These are phyloP conservation scores for Salix caprea DNA, from an alignment of 345 rosid species.

Conservation along the genomic window DNA sequence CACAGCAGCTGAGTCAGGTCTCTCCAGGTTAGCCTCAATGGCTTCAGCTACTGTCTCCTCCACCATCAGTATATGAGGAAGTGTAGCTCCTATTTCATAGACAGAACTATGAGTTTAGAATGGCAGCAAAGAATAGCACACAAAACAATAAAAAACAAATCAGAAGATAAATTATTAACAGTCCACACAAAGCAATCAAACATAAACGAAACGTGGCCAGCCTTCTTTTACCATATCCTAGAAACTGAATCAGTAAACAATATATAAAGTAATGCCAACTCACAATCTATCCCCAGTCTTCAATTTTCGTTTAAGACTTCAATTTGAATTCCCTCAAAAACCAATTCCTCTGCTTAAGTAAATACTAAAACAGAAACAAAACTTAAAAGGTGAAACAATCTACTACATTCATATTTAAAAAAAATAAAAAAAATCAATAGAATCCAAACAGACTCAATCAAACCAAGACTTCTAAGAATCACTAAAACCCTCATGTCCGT, in stretches of 20 bases:
- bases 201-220: background rate
- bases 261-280: background rate
- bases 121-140: background rate
- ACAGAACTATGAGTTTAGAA: background rate
- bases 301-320: background rate
- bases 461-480: background rate
- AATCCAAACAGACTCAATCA: background rate
- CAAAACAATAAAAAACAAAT: background rate
- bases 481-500: background rate
- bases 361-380: background rate
- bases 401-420: background rate
- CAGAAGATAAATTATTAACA: background rate
- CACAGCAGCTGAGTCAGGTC: background rate
- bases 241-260: background rate
- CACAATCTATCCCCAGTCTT: background rate
- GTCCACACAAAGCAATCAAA: background rate
- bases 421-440: background rate
- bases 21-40: conserved; percentile 1
- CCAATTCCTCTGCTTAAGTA: background rate
- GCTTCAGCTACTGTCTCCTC: conserved; percentile 5
- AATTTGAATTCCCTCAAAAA: background rate
- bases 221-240: background rate
- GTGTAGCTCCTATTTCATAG: background rate
- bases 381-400: background rate
- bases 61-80: conserved; percentile 2